Base-by-base conservation (phyloP, 1,139 yeast species). In the Dujonia santamariae region DNA sequence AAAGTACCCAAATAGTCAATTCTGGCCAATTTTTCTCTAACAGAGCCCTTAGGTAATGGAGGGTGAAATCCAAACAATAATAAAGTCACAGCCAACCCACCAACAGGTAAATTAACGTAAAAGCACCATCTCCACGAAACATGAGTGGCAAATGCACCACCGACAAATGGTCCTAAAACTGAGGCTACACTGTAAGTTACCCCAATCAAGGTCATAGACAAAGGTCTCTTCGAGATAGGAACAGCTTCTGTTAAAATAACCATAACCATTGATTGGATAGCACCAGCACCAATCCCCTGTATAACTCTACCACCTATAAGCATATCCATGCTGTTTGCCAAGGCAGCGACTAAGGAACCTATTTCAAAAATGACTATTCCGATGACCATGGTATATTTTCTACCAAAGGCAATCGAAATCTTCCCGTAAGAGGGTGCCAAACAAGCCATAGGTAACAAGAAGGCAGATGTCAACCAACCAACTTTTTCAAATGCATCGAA, bases 91-190 rank as follows among this genome's bases (percentile, higher is more conserved):
- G 84, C 80, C 3, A 70, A 42, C 0, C 83, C 87, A 13, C 85
- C 85, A 32, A 81, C 59, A 4, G 90, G 87, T 39, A 84, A 56
- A 51, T 82, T 83, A 46, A 84, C 68, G 54, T 78, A 84, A 53
- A 83, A 84, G 46, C 86, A 78, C 90, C 90, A 82, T 52, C 92
- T 67, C 92, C 92, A 84, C 13, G 78, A 63, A 2, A 75, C 79
- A 34, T 74, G 65, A 11, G 75, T 52, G 2, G 85, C 68, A 45
- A 80, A 73, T 1, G 81, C 80, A 20, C 88, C 88, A 19, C 88
- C 88, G 26, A 81, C 50, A 35, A 81, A 62, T 0, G 90, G 90
- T 1, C 88, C 90, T 26, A 71, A 50, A 3, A 69, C 80, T 16
- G 78, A 64, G 1, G 82, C 75, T 1, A 78, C 56, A 7, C 79